Percentiles rank a stretch among this genome's conserved stretches.
Evolutionary conservation across 768 basidiomycete species (phyloP).

Genomic region (Boletus coccyginus): DNA sequence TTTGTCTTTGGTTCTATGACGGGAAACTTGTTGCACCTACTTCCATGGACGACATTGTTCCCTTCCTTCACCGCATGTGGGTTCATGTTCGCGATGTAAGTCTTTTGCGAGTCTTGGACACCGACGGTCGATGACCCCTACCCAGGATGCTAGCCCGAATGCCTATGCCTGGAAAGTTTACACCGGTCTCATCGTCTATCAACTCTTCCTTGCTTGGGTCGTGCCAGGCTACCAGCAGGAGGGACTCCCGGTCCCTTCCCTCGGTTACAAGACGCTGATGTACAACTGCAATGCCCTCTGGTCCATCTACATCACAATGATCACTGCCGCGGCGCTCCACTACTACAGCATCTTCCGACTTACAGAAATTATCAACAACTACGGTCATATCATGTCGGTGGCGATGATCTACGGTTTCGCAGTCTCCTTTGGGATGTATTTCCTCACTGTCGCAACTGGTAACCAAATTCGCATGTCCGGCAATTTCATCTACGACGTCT

Average conservation of each 20-base stretch:
- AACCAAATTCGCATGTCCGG: conserved; percentile 93
- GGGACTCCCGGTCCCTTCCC: conserved; percentile 93
- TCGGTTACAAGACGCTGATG: conserved; percentile 87
- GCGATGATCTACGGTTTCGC: conserved; percentile 89
- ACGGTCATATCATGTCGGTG: conserved; percentile 93
- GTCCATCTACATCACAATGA: conserved; percentile 80
- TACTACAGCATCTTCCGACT: conserved; percentile 82
- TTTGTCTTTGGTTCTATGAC: conserved; percentile 94
- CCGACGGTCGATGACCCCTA: background rate
- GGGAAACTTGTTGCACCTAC: conserved; percentile 72
- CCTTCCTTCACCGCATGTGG: conserved; percentile 84
- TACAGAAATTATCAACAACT: conserved; percentile 93
- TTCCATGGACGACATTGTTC: conserved; percentile 66
- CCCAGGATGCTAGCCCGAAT: conserved; percentile 89
- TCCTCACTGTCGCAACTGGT: conserved; percentile 71
- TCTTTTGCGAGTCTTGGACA: background rate
- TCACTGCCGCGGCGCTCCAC: conserved; percentile 73
- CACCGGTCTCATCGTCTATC: conserved; percentile 81
- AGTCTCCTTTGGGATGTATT: conserved; percentile 78
- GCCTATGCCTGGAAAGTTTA: conserved; percentile 88
- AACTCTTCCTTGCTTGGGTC: conserved; percentile 86
- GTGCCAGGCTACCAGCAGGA: conserved; percentile 93
- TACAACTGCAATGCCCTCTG: conserved; percentile 96
- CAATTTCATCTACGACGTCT: conserved; percentile 90
- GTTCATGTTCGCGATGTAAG: conserved; percentile 75